Base-by-base conservation (phyloP, 73 alveolate genomes). In the Tetrahymena borealis region DNA sequence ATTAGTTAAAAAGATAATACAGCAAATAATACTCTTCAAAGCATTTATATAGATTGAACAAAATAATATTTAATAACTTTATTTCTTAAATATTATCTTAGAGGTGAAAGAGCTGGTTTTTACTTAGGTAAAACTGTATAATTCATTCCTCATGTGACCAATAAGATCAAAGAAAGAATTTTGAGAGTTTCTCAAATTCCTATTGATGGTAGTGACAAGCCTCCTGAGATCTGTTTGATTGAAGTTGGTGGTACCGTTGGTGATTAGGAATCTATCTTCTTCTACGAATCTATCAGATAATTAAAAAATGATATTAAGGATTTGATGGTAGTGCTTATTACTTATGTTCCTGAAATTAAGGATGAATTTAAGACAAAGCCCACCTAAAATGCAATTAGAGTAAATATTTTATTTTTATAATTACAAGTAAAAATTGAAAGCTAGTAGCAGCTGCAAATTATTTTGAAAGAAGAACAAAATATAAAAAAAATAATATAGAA, bases 201-300 rank as follows among this genome's bases (percentile, higher is more conserved):
- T 42, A 32, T 90, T 28, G 90, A 91, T 36, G 38, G 32, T 31
- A 33, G 78, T 9, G 15, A 36, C 0, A 9, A 11, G 11, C 91
- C 94, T 33, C 94, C 97, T 33, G 98, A 96, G 20, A 90, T 95
- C 24, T 95, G 97, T 33, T 78, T 96, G 32, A 93, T 96, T 39
- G 97, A 96, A 91, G 96, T 96, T 12, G 97, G 98, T 33, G 98
- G 97, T 35, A 95, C 97, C n/a, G 96, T 94, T 13, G 98, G 98
- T 77, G 98, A 96, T 39, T 31, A 93, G 0, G 98, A 96, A 92
- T 78, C 95, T 4, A 94, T 95, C 4, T 92, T 92, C 36, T 93
- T 90, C 90, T 95, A 92, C 41, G 97, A 96, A 79, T 95, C 97
- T 0, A 91, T 95, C 15, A 91, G 97, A 39, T 91, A 93, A 40